Conservation (phyloP, 2,329 filamentous ascomycete species). For the Epichloe sp. region DNA sequence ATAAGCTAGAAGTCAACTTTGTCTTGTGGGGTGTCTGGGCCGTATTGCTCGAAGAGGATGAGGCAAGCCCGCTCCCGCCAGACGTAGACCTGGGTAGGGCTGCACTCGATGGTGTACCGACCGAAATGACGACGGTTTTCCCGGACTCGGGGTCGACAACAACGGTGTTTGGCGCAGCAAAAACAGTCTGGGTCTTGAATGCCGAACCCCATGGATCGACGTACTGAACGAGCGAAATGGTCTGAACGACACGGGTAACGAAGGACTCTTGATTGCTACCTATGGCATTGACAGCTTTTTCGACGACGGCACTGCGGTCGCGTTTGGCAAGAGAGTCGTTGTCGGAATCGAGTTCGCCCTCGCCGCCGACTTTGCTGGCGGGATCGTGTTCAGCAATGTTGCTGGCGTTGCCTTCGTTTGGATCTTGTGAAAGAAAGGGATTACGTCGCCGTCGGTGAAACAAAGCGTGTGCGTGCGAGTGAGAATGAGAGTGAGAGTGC, state of each 20-base stretch:
- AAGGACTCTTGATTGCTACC: constrained; percentile 9
- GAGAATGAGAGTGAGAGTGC: constrained; percentile 10
- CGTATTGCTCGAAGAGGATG: constrained; percentile 4
- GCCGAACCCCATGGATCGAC: constrained; percentile 35
- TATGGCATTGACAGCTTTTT: constrained; percentile 5
- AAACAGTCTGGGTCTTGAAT: constrained; percentile 30
- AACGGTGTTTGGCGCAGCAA: constrained; percentile 24
- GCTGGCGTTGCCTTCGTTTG: constrained; percentile 4
- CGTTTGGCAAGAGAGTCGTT: constrained; percentile 6
- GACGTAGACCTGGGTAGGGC: constrained; percentile 13
- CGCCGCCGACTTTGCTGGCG: constrained; percentile 14
- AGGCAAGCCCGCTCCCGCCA: constrained; percentile 10
- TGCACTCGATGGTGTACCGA: constrained; percentile 11
- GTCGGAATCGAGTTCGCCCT: constrained; percentile 4
- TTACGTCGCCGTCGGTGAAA: constrained; percentile 9
- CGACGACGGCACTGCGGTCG: constrained; percentile 8
- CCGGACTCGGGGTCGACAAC: constrained; percentile 23
- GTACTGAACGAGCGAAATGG: constrained; percentile 40
- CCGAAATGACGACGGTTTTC: constrained; percentile 22
- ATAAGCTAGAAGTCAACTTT: constrained; percentile 6
- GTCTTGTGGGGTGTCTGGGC: background rate
- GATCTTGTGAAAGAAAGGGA: constrained; percentile 7
- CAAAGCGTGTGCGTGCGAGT: constrained; percentile 16
- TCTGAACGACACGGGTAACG: constrained; percentile 37
- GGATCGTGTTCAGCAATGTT: constrained; percentile 10